These are phyloP conservation scores for Rehmannia glutinosa DNA, from an alignment of 257 asterid species.

Conservation along the genomic window DNA sequence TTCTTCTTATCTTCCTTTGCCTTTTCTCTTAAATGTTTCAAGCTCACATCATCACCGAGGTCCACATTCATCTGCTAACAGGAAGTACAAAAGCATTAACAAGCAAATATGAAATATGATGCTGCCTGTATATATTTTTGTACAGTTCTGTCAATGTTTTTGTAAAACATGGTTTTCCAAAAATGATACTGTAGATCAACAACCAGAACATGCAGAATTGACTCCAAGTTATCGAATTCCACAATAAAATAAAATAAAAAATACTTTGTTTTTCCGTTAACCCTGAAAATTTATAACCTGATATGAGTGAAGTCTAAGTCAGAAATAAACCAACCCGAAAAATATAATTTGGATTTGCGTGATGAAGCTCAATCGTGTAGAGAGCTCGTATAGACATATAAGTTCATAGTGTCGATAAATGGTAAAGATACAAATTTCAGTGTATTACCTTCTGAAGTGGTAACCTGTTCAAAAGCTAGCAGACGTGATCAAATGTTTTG, in stretches of 20 bases:
- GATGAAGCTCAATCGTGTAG: not conserved
- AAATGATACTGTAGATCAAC: too few species aligned
- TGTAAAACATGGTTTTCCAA: too few species aligned
- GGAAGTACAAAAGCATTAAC: not conserved
- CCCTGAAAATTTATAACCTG: too few species aligned
- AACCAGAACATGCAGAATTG: not conserved
- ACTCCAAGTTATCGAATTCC: not conserved
- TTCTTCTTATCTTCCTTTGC: conserved; percentile 60
- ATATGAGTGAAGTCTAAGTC: not conserved
- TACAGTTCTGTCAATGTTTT: too few species aligned
- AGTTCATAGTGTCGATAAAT: too few species aligned
- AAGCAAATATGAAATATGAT: not conserved
- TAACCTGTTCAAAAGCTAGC: too few species aligned
- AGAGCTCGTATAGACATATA: too few species aligned
- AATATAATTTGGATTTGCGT: not conserved
- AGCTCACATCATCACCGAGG: conserved; percentile 69
- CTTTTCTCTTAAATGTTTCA: conserved; percentile 59
- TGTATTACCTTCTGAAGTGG: too few species aligned
- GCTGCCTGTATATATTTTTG: too few species aligned
- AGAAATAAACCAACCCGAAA: not conserved
- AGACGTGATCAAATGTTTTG: too few species aligned
- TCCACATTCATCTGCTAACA: conserved; percentile 45
- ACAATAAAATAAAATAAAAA: not conserved
- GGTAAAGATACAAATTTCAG: too few species aligned
- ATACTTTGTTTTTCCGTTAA: too few species aligned